Base-by-base conservation (phyloP, 768 basidiomycete genomes). In the Plicaturopsis crispa region DNA sequence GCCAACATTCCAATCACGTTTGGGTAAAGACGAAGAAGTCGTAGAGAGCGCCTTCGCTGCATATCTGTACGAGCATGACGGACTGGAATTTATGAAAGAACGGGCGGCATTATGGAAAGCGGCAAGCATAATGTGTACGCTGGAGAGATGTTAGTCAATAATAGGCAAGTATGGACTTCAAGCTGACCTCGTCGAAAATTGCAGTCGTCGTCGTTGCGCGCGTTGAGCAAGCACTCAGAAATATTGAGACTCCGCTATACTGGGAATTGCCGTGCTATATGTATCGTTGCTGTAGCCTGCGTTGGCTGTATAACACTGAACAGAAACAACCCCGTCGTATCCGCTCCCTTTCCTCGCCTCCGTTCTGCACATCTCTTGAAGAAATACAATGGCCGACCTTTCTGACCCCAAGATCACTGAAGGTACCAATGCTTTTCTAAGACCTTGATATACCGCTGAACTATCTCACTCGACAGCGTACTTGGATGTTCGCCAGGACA, bases 401-500 rank as follows among this genome's bases (percentile, higher is more conserved):
- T 74, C 77, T 42, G 80, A 86, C 62, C 66, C 77, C 33, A 68
- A 69, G 46, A 91, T 93, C 53, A 62, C 64, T 42, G 70, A 84
- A 68, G 88, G 88, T 88, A 40, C 46, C 70, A 40, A 34, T 10
- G 14, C n/a, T 28, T 8, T 39, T 21, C 45, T 39, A 42, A 49
- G 42, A 39, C 49, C 35, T 39, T 35, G 36, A 38, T 40, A 39
- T 55, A 51, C 55, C 61, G 44, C 53, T 49, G 42, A 49, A 48
- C 46, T 8, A 28, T 8, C 41, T 44, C 40, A 35, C 50, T 38
- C 41, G 21, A 26, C 56, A 89, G 93, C 90, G 22, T 94, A 96
- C 70, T 68, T 75, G 58, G 85, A 91, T 48, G 83, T 96, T 39
- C 81, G 92, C 48, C 71, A 69, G 45, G 80, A 88, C 70, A 91